Percentiles rank a stretch among this genome's conserved stretches.
Evolutionary conservation across 331 rosid genomes (phyloP).

Genomic region (Malus hybrid): DNA sequence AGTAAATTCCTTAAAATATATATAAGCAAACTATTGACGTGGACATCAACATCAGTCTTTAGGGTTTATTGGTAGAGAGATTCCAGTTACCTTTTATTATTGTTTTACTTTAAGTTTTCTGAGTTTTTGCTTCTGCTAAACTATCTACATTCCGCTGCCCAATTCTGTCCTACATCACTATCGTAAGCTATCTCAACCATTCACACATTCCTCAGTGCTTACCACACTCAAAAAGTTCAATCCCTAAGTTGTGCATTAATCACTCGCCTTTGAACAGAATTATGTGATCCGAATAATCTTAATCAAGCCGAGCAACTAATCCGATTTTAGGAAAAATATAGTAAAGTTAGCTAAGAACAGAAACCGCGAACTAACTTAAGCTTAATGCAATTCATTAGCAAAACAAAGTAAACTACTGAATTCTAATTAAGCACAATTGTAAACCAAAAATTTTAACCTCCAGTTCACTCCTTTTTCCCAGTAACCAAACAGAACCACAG

Average conservation of each 20-base stretch:
- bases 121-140: no score
- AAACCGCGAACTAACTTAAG: not conserved
- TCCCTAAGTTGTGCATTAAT: not conserved
- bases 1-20: not conserved
- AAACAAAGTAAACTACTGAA: not conserved
- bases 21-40: no score
- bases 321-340: not conserved
- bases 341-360: not conserved
- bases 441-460: not conserved
- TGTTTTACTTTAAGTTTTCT: no score
- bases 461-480: not conserved
- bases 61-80: no score
- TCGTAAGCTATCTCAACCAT: not conserved
- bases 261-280: not conserved
- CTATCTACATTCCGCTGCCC: no score
- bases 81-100: no score
- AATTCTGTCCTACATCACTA: no score
- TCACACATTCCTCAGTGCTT: not conserved
- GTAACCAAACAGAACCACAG: not conserved
- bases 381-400: not conserved
- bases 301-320: not conserved
- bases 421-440: not conserved
- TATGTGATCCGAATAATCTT: not conserved
- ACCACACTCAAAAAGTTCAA: not conserved
- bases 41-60: no score